Evolutionary conservation across 2,329 filamentous ascomycete genomes (phyloP).

Genomic region (Botrytis cinerea): DNA sequence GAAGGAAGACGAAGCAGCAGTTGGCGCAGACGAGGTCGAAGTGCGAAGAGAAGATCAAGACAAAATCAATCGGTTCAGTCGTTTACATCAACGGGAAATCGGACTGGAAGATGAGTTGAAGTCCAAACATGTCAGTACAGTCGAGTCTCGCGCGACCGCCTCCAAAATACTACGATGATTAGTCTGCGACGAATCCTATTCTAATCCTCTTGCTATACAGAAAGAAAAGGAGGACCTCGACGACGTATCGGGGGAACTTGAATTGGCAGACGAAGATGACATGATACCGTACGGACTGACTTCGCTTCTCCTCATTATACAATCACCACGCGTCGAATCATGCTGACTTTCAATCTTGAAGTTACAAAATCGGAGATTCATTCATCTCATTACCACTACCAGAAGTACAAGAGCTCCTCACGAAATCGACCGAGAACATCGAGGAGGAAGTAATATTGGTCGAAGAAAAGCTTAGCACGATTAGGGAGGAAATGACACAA

Average conservation of each 20-base stretch:
- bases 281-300: constrained; percentile 70
- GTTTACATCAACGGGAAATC: constrained; percentile 84
- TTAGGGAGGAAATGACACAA: constrained; percentile 84
- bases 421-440: constrained; percentile 68
- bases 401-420: constrained; percentile 84
- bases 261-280: constrained; percentile 94
- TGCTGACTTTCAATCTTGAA: constrained; percentile 45
- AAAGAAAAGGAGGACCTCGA: constrained; percentile 99
- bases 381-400: constrained; percentile 85
- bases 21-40: constrained; percentile 78
- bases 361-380: constrained; percentile 95
- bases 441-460: constrained; percentile 74
- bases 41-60: constrained; percentile 97
- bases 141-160: not conserved
- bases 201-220: constrained; percentile 49
- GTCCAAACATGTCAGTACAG: constrained; percentile 68
- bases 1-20: constrained; percentile 82
- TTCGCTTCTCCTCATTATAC: not conserved
- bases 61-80: constrained; percentile 97
- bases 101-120: constrained; percentile 78
- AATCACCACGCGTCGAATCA: not conserved
- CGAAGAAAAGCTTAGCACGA: constrained; percentile 72
- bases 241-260: constrained; percentile 86
- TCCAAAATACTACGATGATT: not conserved
- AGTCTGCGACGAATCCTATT: constrained; percentile 27